Evolutionary conservation across 768 basidiomycete species (phyloP), one percentile per base, ranked within the genome.

Genomic region (Peribolospora baueri): DNA sequence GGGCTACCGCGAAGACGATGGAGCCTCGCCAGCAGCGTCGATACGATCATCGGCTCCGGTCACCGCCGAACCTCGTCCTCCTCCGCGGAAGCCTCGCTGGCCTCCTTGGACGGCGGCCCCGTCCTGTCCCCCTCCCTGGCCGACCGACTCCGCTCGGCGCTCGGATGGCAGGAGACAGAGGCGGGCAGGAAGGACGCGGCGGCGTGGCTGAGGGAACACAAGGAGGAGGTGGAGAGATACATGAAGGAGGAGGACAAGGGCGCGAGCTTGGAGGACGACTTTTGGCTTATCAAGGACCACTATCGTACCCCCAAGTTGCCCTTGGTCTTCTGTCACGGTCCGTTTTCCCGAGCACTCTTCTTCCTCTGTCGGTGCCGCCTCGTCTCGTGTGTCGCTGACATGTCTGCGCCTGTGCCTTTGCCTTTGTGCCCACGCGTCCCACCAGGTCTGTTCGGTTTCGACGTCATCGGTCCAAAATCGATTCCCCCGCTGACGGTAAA

Each of bases 281-380:
- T 55, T 14, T 42, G 51, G 13, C 42, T 56, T 25, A 46, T 59
- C 38, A 59, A 61, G 41, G 59, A 58, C 25, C 53, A 51, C 11
- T 61, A 90, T 64, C 74, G 75, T 4, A 72, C 84, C 0, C 81
- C 90, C 0, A 75, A 75, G 56, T 77, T 85, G 59, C 91, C 91
- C 0, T 68, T 95, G 48, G 81, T 97, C 1, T 95, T 97, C 68
- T 97, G 91, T 61, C 91, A 97, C 64, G 91, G 90, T 7, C 74
- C 93, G 1, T 74, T 95, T 8, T 68, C 68, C 55, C 40, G 9
- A 50, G 52, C 10, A 45, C 46, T 5, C 25, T 43, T 45, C n/a
- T 14, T 11, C 42, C 3, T 48, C 47, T 38, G 40, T 40, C 25
- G 25, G 25, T 25, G 25, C 25, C 25, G 39, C 40, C 25, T 45